Evolutionary conservation across 2,329 filamentous ascomycete genomes (phyloP), one percentile per base, ranked within the genome.

Genomic region (Nectriaceae sp.): DNA sequence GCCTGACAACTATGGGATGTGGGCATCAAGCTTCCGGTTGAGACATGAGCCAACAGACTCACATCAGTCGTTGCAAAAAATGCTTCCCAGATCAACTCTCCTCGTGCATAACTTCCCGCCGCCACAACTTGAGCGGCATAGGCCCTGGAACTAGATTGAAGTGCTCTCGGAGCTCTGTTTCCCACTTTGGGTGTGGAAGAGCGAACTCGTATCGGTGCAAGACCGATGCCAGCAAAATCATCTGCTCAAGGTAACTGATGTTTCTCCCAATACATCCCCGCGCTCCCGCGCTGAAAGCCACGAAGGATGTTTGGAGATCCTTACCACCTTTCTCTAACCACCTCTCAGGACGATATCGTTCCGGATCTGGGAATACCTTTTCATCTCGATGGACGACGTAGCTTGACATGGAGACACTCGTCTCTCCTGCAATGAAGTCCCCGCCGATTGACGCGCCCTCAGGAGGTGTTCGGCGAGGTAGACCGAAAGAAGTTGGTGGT

Each of bases 211-310:
- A 75, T 2, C 69, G 59, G 53, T 72, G 68, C 0, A 77, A 59
- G 16, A 76, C 40, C 1, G 68, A 68, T 2, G 71, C 72, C 5
- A 76, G 20, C 2, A 73, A 53, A 8, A 76, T 66, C 0, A 68
- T 68, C 58, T 77, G 73, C 60, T 77, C 74, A 15, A 77, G 59
- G 45, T 74, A 64, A 0, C 62, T 61, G 5, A 67, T 65, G 39
- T 67, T 67, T 20, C 63, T 57, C 1, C 74, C 73, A 2, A 75
- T 54, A 49, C 74, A 76, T n/a, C 59, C 59, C 21, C 74, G 53
- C 3, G 63, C 61, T 3, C 71, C 73, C 39, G 67, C 72, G 2
- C 63, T 67, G 46, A 75, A 76, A 1, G 70, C 42, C 5, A 74
- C 57, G 36, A 75, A 61, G 24, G 63, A 63, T 21, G 61, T 62